Conservation (phyloP, 306 rosid genomes). For the Canavalia gladiata region DNA sequence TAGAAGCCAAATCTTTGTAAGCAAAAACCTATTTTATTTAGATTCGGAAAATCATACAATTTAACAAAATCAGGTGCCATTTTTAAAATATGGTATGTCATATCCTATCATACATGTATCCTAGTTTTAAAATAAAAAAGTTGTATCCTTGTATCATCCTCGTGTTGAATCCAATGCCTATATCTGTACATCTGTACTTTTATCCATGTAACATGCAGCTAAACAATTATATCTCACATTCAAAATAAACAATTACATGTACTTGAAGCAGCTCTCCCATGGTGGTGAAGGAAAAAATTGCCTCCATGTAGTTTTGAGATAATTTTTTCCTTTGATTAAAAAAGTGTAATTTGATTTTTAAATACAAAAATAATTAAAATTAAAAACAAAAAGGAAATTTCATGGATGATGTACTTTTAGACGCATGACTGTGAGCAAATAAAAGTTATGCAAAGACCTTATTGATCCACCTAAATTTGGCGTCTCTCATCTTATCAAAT, state of each 20-base stretch:
- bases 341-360: not conserved
- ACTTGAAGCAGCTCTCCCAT: slow-evolving; percentile 22
- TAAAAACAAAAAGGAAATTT: not conserved
- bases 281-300: not conserved
- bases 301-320: slow-evolving; percentile 8
- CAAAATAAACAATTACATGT: not conserved
- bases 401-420: slow-evolving; percentile 17
- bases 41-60: not conserved
- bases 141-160: not conserved
- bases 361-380: slow-evolving; percentile 7
- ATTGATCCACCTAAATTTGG: slow-evolving; percentile 34
- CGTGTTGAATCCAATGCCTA: not conserved
- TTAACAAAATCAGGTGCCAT: not conserved
- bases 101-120: not conserved
- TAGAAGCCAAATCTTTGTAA: not conserved
- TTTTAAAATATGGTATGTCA: not conserved
- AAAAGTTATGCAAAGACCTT: slow-evolving; percentile 14
- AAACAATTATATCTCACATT: not conserved
- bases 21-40: not conserved
- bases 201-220: not conserved
- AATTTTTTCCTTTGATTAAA: slow-evolving; percentile 2
- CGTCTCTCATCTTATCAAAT: not conserved
- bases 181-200: not conserved
- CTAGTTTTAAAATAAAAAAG: not conserved
- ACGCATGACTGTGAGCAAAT: slow-evolving; percentile 2